phyloP scores from a whole-genome alignment of 73 alveolate species.

The Paramecium caudatum region DNA sequence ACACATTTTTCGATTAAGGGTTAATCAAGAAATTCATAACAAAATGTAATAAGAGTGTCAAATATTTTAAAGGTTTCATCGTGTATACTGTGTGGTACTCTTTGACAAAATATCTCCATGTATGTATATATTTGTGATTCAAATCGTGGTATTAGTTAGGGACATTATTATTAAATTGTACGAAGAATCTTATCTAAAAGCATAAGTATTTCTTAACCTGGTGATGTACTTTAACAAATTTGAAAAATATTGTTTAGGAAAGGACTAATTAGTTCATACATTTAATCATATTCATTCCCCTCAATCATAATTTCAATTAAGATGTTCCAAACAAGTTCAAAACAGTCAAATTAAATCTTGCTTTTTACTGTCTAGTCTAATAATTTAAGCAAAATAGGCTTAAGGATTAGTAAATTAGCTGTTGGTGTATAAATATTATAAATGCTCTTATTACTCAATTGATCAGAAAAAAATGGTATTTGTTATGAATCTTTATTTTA shows the following conservation, averaged over 20 bases:
- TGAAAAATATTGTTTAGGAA: conserved; percentile 28
- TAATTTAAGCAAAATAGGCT: conserved; percentile 60
- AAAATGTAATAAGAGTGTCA: conserved; percentile 38
- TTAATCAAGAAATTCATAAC: conserved; percentile 2
- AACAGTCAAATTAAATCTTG: conserved; percentile 30
- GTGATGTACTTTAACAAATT: conserved; percentile 5
- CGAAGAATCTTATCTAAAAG: neutral
- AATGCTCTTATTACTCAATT: neutral
- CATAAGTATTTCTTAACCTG: conserved; percentile 3
- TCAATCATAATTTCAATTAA: conserved; percentile 4
- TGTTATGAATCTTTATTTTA: neutral
- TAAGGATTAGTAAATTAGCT: conserved; percentile 6
- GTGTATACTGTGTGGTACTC: conserved; percentile 74
- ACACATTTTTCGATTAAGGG: conserved; percentile 62
- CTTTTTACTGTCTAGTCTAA: conserved; percentile 46
- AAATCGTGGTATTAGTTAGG: neutral
- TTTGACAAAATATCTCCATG: conserved; percentile 46
- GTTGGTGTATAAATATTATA: no score
- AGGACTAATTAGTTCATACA: conserved; percentile 39
- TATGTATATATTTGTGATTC: conserved; percentile 35
- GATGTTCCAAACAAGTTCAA: conserved; percentile 47
- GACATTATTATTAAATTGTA: neutral
- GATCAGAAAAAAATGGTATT: conserved; percentile 35
- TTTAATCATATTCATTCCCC: conserved; percentile 15
- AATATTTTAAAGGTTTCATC: conserved; percentile 76